These are phyloP conservation scores for Pisolithus albus DNA, from an alignment of 768 basidiomycete genomes.

Conservation along the genomic window DNA sequence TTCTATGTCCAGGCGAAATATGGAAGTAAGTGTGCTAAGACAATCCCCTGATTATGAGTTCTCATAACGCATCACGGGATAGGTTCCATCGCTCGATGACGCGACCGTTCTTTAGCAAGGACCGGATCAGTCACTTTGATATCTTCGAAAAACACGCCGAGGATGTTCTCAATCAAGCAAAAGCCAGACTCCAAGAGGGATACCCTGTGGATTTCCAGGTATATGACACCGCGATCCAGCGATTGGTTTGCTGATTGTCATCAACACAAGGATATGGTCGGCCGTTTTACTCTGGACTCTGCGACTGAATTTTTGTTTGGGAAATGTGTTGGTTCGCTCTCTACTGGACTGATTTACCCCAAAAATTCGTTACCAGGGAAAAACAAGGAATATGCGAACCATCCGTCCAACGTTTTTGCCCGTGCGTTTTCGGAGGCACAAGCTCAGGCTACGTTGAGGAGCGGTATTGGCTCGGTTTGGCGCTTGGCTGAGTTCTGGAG, in stretches of 20 bases:
- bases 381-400: conserved; percentile 13
- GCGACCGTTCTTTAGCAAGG: conserved; percentile 53
- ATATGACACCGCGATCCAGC: neutral
- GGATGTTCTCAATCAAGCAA: conserved; percentile 38
- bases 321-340: conserved; percentile 39
- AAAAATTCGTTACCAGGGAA: conserved; percentile 12
- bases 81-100: conserved; percentile 57
- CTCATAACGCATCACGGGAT: neutral
- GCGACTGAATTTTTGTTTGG: conserved; percentile 55
- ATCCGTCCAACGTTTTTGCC: conserved; percentile 38
- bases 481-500: conserved; percentile 46
- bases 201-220: conserved; percentile 53
- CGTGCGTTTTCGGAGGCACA: conserved; percentile 48
- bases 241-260: neutral
- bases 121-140: conserved; percentile 49
- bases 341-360: conserved; percentile 44
- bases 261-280: conserved; percentile 38
- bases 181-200: conserved; percentile 37
- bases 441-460: conserved; percentile 31
- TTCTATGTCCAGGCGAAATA: conserved; percentile 34
- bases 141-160: conserved; percentile 46
- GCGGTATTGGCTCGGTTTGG: conserved; percentile 42
- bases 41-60: neutral
- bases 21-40: conserved; percentile 42
- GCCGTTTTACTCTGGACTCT: conserved; percentile 54